A percentile compares a stretch with the other conserved stretches of the same genome.
Conservation (phyloP, 768 basidiomycete genomes). For the Mrakia gelida region DNA sequence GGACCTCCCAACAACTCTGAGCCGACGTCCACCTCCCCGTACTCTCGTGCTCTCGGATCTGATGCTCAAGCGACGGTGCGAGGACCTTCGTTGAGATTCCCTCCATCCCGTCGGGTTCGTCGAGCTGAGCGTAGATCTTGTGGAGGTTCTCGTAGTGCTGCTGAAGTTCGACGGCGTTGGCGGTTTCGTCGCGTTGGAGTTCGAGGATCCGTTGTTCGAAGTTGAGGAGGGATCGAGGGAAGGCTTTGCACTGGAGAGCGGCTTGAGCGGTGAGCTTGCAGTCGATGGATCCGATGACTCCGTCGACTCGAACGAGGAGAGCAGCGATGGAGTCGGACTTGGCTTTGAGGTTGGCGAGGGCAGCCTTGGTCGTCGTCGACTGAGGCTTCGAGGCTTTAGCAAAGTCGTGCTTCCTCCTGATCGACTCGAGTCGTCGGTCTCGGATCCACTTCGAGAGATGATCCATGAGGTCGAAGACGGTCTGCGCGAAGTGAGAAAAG, state of each 20-base stretch:
- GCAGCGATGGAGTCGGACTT: constrained; percentile 49
- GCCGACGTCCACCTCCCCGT: constrained; percentile 96
- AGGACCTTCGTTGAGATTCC: constrained; percentile 85
- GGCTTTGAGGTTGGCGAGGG: not conserved
- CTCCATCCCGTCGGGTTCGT: constrained; percentile 99
- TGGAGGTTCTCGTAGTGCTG: constrained; percentile 83
- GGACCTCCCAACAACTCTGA: constrained; percentile 98
- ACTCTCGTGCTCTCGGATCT: constrained; percentile 95
- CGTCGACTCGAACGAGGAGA: constrained; percentile 69
- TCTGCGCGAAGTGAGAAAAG: constrained; percentile 50
- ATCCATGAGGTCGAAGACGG: constrained; percentile 88
- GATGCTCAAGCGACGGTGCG: constrained; percentile 85
- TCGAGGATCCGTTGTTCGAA: constrained; percentile 80
- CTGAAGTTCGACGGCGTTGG: constrained; percentile 51
- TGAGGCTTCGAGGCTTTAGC: not conserved
- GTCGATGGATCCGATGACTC: constrained; percentile 74
- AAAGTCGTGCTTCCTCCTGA: constrained; percentile 50
- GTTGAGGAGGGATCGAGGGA: constrained; percentile 88
- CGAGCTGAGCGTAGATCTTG: constrained; percentile 89
- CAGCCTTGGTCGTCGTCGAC: constrained; percentile 22
- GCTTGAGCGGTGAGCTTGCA: constrained; percentile 86
- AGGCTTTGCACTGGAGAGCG: constrained; percentile 89
- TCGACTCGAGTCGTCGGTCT: constrained; percentile 63
- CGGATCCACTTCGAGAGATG: constrained; percentile 89
- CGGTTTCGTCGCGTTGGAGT: constrained; percentile 60